These are phyloP conservation scores for Neurospora terricola DNA, from an alignment of 495 filamentous ascomycete species.

Conservation along the genomic window DNA sequence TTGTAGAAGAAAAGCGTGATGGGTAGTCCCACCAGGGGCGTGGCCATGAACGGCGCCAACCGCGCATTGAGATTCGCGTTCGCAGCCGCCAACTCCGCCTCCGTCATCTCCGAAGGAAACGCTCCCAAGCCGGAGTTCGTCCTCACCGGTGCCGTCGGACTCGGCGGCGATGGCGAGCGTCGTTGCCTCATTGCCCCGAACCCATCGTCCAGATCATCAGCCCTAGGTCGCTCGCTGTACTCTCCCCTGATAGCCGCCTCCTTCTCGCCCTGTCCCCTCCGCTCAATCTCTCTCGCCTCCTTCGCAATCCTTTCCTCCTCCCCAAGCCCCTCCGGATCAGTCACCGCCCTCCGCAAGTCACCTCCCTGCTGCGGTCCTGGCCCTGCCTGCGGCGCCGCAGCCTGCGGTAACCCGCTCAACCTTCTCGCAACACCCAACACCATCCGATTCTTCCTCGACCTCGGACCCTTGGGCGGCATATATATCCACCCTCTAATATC, in stretches of 20 bases:
- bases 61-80: conserved; percentile 82
- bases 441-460: conserved; percentile 78
- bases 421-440: conserved; percentile 74
- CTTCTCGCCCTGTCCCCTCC: conserved; percentile 57
- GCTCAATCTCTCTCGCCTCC: conserved; percentile 65
- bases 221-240: conserved; percentile 34
- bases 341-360: neutral
- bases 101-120: conserved; percentile 48
- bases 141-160: conserved; percentile 20
- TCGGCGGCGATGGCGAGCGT: conserved; percentile 17
- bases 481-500: conserved; percentile 95
- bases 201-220: conserved; percentile 23
- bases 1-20: conserved; percentile 94
- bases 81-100: conserved; percentile 62
- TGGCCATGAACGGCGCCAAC: conserved; percentile 79
- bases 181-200: neutral
- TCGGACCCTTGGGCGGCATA: conserved; percentile 71
- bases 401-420: conserved; percentile 65
- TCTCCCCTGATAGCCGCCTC: conserved; percentile 57
- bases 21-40: conserved; percentile 57
- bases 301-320: conserved; percentile 55
- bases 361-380: conserved; percentile 5
- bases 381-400: conserved; percentile 32
- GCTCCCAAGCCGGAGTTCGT: conserved; percentile 27
- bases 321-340: conserved; percentile 30